These are phyloP conservation scores for Cryptococcus amylolentus DNA, from an alignment of 1,284 basidiomycete species.

Conservation along the genomic window DNA sequence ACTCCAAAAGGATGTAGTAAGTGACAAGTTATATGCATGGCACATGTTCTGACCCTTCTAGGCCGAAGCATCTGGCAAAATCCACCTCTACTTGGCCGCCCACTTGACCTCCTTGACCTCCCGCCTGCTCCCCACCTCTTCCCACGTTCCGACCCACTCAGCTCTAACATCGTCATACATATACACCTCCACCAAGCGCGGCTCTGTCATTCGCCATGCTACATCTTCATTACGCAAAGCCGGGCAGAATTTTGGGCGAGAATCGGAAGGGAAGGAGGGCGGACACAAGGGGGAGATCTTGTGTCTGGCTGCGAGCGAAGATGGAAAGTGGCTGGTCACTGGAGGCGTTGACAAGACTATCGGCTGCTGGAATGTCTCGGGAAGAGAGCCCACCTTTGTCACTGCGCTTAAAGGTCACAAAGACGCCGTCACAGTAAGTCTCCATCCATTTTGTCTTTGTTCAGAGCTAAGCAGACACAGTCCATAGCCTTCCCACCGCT, in stretches of 20 bases:
- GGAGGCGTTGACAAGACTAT: constrained; percentile 78
- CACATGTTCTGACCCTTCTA: constrained; percentile 6
- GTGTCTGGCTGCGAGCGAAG: constrained; percentile 74
- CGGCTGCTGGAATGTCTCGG: constrained; percentile 75
- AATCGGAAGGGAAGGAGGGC: constrained; percentile 51
- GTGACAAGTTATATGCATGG: constrained; percentile 22
- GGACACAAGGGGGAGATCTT: constrained; percentile 87
- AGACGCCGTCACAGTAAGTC: constrained; percentile 74
- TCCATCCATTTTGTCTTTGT: neutral
- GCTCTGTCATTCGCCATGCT: constrained; percentile 76
- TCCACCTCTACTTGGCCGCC: constrained; percentile 37
- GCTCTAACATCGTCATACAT: constrained; percentile 52
- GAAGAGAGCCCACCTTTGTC: constrained; percentile 62
- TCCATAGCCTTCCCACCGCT: constrained; percentile 72
- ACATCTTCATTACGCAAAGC: constrained; percentile 51
- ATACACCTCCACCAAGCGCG: constrained; percentile 81
- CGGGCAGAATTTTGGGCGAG: constrained; percentile 51
- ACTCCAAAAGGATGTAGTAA: constrained; percentile 77
- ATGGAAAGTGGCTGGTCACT: constrained; percentile 80
- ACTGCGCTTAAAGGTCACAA: constrained; percentile 78
- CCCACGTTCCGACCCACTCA: constrained; percentile 25
- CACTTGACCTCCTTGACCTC: constrained; percentile 12
- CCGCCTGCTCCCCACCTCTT: constrained; percentile 32
- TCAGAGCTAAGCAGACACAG: constrained; percentile 45
- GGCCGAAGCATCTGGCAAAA: constrained; percentile 47